Evolutionary conservation across 2,329 filamentous ascomycete genomes (phyloP), one percentile per base, ranked within the genome.

Genomic region (Monilinia fructigena): DNA sequence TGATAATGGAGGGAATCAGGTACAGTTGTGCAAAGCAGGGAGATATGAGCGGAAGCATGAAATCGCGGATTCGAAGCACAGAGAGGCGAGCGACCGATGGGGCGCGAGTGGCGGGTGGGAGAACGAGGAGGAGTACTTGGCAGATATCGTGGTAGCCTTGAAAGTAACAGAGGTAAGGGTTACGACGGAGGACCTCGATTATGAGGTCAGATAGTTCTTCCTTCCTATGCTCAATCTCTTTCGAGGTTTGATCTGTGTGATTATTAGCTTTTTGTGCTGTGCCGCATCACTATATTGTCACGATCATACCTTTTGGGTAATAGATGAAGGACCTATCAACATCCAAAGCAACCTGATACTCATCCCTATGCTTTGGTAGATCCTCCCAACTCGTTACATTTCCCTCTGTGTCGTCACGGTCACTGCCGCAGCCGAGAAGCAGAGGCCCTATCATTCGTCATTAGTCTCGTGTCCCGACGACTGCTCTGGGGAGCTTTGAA

Each of bases 61-160:
- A 99, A 79, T 99, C 95, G 69, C 95, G 88, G 76, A 99, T 97
- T 63, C 93, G 90, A 55, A 98, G 85, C 42, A 93, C 83, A 3
- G 93, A 97, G 67, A 99, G 86, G n/a, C 91, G 89, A 45, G 90
- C 84, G 42, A 96, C 86, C 20, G 89, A 86, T 8, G 82, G 77
- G 23, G 84, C 81, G 20, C 91, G 88, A 64, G 82, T 76, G 28
- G 82, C 75, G 12, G 86, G 80, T 0, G 89, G 89, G 4, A 99
- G 83, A 14, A 97, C 93, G 18, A 99, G 85, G 52, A 98, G 85
- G 68, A 99, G 84, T 31, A 99, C 95, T 79, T 99, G 96, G 73
- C 92, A 95, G 74, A 99, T 98, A 80, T 99, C 95, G 78, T 99
- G 95, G 77, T 96, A 99, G 76, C 95, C 95, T 80, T 99, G 95